Evolutionary conservation across 805 yeast genomes (phyloP).

Genomic region (Lachancea sp.): DNA sequence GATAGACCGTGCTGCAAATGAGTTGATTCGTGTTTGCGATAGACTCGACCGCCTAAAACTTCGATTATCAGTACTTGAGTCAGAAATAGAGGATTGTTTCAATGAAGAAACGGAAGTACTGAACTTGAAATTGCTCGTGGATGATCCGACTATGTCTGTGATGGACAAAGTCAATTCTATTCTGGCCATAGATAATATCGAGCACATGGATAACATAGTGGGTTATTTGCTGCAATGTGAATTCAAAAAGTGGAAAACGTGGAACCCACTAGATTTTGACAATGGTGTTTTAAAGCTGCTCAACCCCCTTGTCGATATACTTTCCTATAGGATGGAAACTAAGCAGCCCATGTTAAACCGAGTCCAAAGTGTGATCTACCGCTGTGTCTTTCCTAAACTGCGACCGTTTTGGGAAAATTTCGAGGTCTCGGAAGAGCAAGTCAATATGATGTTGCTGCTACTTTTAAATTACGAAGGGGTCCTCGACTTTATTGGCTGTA

Average conservation of each 20-base stretch:
- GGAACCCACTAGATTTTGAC: constrained; percentile 12
- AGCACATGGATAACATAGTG: constrained; percentile 16
- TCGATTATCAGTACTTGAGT: neutral
- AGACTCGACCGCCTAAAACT: neutral
- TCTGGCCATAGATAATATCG: constrained; percentile 15
- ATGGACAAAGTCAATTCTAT: constrained; percentile 8
- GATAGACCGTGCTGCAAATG: neutral
- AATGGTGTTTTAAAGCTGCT: constrained; percentile 6
- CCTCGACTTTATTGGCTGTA: constrained; percentile 18
- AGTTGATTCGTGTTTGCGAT: neutral
- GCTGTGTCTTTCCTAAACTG: constrained; percentile 11
- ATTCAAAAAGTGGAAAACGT: constrained; percentile 3
- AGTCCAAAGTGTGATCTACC: constrained; percentile 23
- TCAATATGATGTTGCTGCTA: constrained; percentile 9
- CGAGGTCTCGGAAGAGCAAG: constrained; percentile 8
- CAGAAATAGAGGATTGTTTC: neutral
- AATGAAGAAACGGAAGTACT: neutral
- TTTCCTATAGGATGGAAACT: constrained; percentile 20
- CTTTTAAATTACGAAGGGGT: constrained; percentile 20
- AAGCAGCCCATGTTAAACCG: constrained; percentile 14
- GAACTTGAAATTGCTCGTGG: neutral
- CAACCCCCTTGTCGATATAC: constrained; percentile 10
- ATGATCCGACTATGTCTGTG: neutral
- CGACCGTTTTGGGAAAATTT: constrained; percentile 13
- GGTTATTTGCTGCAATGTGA: constrained; percentile 11